Conservation (phyloP, 225 moss, liverwort and hornwort genomes). For the Asterella californica region DNA sequence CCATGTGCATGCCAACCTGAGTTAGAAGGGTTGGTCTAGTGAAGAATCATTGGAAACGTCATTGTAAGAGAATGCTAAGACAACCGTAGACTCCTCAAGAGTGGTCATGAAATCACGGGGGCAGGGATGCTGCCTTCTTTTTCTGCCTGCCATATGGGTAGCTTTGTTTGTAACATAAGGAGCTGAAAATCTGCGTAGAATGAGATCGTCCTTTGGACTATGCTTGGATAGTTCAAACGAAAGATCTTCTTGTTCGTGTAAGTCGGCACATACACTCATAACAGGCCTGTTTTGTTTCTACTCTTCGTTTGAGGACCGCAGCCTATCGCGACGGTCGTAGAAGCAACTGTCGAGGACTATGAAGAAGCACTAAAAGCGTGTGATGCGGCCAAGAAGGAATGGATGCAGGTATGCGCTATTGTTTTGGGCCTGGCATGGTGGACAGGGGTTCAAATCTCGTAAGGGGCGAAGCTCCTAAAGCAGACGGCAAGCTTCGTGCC, state of each 20-base stretch:
- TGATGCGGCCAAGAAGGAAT: conserved; percentile 62
- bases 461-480: too few relatives aligned
- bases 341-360: conserved; percentile 75
- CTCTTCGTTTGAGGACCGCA: conserved; percentile 27
- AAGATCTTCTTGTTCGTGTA: background rate
- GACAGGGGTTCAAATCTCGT: too few relatives aligned
- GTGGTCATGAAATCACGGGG: too few relatives aligned
- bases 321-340: conserved; percentile 76
- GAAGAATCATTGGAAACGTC: too few relatives aligned
- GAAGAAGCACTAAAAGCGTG: conserved; percentile 63
- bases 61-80: too few relatives aligned
- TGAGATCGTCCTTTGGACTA: too few relatives aligned
- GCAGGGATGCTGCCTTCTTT: background rate
- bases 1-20: too few relatives aligned
- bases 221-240: background rate
- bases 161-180: background rate
- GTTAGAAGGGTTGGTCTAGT: too few relatives aligned
- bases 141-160: background rate
- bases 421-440: background rate
- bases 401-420: conserved; percentile 73
- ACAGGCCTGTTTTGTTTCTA: background rate
- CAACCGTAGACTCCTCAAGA: too few relatives aligned
- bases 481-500: too few relatives aligned
- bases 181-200: background rate
- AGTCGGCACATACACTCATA: background rate